A percentile compares a stretch with the other conserved stretches of the same genome.
phyloP scores from a whole-genome alignment of 78 protist species.

The Guillardia theta region DNA sequence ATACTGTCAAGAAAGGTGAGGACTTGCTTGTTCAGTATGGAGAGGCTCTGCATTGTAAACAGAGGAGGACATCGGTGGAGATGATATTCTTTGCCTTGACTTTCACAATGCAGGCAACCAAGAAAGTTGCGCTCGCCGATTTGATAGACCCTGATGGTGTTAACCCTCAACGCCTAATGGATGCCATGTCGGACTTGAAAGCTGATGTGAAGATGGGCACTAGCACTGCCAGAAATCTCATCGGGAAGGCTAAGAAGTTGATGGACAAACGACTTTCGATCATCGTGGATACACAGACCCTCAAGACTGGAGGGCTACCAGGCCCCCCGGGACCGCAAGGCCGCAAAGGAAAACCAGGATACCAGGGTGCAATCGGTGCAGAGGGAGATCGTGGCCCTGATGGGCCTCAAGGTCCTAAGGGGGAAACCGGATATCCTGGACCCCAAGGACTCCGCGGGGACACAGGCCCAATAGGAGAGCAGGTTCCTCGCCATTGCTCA shows the following conservation, averaged over 20 bases:
- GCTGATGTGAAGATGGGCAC: neutral
- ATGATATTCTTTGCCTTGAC: no score
- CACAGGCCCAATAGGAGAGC: neutral
- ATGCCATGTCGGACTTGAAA: neutral
- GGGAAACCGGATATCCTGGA: neutral
- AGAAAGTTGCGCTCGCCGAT: neutral
- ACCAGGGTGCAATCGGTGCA: neutral
- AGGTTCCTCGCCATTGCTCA: neutral
- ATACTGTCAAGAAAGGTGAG: no score
- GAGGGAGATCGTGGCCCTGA: neutral
- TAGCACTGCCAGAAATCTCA: neutral
- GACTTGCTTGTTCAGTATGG: no score
- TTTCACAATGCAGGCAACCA: no score
- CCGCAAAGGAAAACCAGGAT: neutral
- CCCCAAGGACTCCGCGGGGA: neutral
- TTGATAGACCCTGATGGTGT: constrained; percentile 3
- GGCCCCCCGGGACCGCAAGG: neutral
- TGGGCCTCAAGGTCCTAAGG: neutral
- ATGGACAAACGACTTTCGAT: neutral
- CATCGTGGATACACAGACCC: neutral
- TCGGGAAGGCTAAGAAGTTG: neutral
- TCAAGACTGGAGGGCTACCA: neutral
- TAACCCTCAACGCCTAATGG: neutral
- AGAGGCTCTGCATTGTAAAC: no score
- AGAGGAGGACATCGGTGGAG: no score